Evolutionary conservation across 2,329 filamentous ascomycete species (phyloP), one percentile per base, ranked within the genome.

Genomic region (Aspergillus neotritici): DNA sequence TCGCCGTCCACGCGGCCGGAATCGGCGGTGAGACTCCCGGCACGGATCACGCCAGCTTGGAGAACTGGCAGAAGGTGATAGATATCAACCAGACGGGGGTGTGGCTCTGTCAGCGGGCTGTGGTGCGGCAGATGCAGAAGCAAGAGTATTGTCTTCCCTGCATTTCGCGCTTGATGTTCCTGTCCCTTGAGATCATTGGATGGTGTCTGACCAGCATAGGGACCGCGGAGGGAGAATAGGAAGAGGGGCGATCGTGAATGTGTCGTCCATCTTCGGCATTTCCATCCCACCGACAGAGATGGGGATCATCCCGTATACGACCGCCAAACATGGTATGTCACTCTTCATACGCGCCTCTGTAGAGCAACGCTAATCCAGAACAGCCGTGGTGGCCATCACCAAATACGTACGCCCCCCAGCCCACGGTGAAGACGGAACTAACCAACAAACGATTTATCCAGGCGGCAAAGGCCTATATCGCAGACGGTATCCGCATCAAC

Each of bases 1-100:
- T 77, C 30, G 76, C 74, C 0, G 67, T 80, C 38, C 79, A 80
- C 53, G 74, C 76, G 33, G 77, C 77, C 1, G 78, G 77, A 2
- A 69, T 80, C 17, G 62, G 62, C 5, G 74, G 73, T 1, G 52
- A 54, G 1, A 59, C 67, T 21, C 58, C 54, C 12, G 58, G 60
- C 1, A 78, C 75, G 0, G 69, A 77, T 42, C 66, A 78, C 43
- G 54, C 70, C 32, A 59, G 63, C 1, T 64, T 73, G 38, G 64
- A 65, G 1, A 73, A 77, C 34, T 81, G 76, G 68, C 56, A 71
- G 31, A 64, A 66, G 5, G 66, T 80, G 1, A 51, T 80, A 3
- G 67, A 72, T 43, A 62, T 80, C 35, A 77, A 82, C 48, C 65
- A 79, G 15, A 72, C 72, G 34, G 79, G 78, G 4, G 72, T 81